Evolutionary conservation across 1,139 yeast species (phyloP).

Genomic region (Diutina neorugosa): DNA sequence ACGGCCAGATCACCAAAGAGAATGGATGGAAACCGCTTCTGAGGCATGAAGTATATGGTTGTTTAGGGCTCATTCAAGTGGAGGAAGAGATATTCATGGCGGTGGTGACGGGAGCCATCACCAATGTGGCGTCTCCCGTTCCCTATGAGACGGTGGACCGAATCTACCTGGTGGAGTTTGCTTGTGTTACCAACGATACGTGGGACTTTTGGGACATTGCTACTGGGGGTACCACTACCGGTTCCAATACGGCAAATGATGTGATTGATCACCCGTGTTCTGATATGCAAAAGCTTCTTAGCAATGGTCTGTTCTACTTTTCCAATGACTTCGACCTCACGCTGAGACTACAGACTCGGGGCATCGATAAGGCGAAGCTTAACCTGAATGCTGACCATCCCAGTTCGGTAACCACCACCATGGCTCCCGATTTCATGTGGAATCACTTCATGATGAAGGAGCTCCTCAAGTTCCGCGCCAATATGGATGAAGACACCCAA

Average conservation of each 20-base stretch:
- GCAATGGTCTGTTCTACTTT: constrained; percentile 85
- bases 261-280: constrained; percentile 68
- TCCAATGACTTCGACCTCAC: constrained; percentile 90
- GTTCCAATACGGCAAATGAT: constrained; percentile 9
- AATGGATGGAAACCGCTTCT: not conserved
- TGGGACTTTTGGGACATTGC: constrained; percentile 74
- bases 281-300: constrained; percentile 61
- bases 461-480: constrained; percentile 59
- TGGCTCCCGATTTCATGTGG: constrained; percentile 74
- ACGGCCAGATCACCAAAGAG: not conserved
- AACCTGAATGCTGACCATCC: constrained; percentile 12
- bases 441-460: constrained; percentile 84
- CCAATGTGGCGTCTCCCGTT: constrained; percentile 76
- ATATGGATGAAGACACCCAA: constrained; percentile 49
- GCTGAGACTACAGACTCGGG: constrained; percentile 64
- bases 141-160: constrained; percentile 70
- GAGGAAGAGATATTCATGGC: constrained; percentile 62
- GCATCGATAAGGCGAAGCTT: constrained; percentile 23
- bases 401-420: constrained; percentile 5
- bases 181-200: constrained; percentile 53
- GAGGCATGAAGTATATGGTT: constrained; percentile 33
- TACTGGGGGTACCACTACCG: constrained; percentile 33
- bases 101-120: constrained; percentile 59
- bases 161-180: constrained; percentile 75
- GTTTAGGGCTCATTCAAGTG: constrained; percentile 70